These are phyloP conservation scores for Megacollybia platyphylla DNA, from an alignment of 1,284 basidiomycete species.

Conservation along the genomic window DNA sequence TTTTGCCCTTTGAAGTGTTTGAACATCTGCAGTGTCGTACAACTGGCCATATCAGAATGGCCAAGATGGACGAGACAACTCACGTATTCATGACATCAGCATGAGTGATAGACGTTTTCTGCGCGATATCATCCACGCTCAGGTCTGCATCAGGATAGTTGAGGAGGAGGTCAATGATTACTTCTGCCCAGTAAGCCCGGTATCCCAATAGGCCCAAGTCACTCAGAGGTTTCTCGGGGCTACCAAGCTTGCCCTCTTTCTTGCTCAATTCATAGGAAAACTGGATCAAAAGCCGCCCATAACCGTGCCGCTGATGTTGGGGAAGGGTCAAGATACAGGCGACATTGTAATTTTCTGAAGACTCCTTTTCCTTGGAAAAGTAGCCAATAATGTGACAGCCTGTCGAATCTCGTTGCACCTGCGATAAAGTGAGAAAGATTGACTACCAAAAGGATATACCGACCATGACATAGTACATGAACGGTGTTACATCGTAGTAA, in stretches of 20 bases:
- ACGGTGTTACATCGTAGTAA: slow-evolving; percentile 99
- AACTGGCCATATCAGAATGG: slow-evolving; percentile 32
- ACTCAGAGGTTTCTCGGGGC: slow-evolving; percentile 94
- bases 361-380: slow-evolving; percentile 99
- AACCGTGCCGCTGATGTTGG: slow-evolving; percentile 94
- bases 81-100: slow-evolving; percentile 97
- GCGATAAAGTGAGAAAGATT: slow-evolving; percentile 9
- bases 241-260: slow-evolving; percentile 91
- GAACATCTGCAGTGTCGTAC: slow-evolving; percentile 89
- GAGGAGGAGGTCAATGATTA: slow-evolving; percentile 86
- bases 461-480: slow-evolving; percentile 98
- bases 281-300: slow-evolving; percentile 92
- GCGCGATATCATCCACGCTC: slow-evolving; percentile 95
- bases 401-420: slow-evolving; percentile 78
- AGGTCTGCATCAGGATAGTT: slow-evolving; percentile 62
- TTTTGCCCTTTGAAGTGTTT: slow-evolving; percentile 96
- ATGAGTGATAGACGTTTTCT: slow-evolving; percentile 93
- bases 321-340: slow-evolving; percentile 97
- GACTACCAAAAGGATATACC: slow-evolving; percentile 11
- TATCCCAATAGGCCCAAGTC: slow-evolving; percentile 92
- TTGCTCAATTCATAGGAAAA: slow-evolving; percentile 98
- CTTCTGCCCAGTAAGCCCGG: slow-evolving; percentile 95
- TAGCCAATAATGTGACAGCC: slow-evolving; percentile 96
- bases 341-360: slow-evolving; percentile 95
- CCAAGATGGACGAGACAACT: slow-evolving; percentile 21